These are phyloP conservation scores for Lophiostoma macrostomum DNA, from an alignment of 495 filamentous ascomycete genomes.

Conservation along the genomic window DNA sequence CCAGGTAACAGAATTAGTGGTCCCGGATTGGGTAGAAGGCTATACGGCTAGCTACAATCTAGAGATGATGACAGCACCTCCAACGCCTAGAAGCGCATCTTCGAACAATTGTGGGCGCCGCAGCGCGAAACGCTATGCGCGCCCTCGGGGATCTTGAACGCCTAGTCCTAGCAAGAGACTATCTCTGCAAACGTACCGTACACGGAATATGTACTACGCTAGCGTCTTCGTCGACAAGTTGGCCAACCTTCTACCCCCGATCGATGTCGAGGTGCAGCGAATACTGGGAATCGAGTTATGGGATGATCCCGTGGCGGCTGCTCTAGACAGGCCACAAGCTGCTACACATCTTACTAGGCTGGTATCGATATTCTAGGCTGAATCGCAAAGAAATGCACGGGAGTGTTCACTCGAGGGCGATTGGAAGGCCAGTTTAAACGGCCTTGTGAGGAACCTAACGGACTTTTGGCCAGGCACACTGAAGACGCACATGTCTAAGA, in stretches of 20 bases:
- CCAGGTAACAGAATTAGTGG: constrained; percentile 4
- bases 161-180: constrained; percentile 20
- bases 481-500: neutral
- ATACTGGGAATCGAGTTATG: constrained; percentile 8
- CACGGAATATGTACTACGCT: constrained; percentile 10
- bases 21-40: constrained; percentile 12
- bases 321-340: constrained; percentile 1
- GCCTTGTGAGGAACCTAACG: constrained; percentile 4
- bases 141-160: constrained; percentile 18
- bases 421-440: constrained; percentile 5
- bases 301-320: constrained; percentile 10
- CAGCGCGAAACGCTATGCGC: constrained; percentile 13
- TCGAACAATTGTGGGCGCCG: constrained; percentile 12
- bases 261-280: constrained; percentile 9
- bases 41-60: constrained; percentile 5
- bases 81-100: constrained; percentile 12
- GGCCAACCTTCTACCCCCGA: constrained; percentile 4
- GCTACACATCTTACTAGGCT: neutral
- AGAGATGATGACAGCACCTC: constrained; percentile 17
- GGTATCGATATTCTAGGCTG: constrained; percentile 1
- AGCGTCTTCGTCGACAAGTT: constrained; percentile 6
- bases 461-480: neutral
- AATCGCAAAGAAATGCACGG: constrained; percentile 6
- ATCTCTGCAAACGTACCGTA: constrained; percentile 12
- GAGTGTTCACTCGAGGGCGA: constrained; percentile 3